Evolutionary conservation across 2,329 filamentous ascomycete genomes (phyloP).

Genomic region (Colletotrichum sp.): DNA sequence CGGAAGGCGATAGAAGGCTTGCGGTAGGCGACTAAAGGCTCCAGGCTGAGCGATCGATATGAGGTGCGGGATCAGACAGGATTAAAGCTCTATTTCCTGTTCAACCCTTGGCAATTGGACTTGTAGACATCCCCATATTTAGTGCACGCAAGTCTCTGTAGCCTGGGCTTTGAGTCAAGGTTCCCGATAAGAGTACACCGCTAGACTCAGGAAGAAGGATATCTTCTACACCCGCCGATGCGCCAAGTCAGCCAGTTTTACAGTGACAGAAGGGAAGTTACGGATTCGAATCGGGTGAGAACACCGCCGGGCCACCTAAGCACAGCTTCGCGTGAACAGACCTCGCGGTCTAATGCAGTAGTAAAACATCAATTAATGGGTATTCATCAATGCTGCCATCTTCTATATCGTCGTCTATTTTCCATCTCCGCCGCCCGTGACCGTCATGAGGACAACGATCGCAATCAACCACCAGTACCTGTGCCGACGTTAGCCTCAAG

Average conservation of each 20-base stretch:
- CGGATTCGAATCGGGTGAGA: neutral
- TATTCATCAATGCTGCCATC: neutral
- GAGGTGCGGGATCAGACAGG: neutral
- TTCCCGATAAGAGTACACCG: neutral
- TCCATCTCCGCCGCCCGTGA: slow-evolving; percentile 57
- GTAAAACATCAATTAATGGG: neutral
- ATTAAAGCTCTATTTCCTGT: neutral
- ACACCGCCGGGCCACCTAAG: neutral
- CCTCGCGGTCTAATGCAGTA: neutral
- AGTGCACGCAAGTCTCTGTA: neutral
- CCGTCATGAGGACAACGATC: slow-evolving; percentile 56
- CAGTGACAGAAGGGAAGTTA: neutral
- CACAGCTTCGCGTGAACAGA: neutral
- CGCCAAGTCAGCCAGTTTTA: neutral
- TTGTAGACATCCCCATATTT: neutral
- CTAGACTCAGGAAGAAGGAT: neutral
- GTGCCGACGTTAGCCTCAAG: slow-evolving; percentile 35
- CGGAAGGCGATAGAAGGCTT: neutral
- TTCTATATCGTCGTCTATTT: slow-evolving; percentile 57
- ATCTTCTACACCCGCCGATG: neutral
- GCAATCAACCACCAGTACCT: slow-evolving; percentile 73
- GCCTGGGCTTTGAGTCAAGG: neutral
- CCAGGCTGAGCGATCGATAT: neutral
- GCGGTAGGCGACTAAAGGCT: neutral
- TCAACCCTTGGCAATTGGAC: neutral